Conservation (phyloP, 768 basidiomycete genomes). For the Pleurotus platypus region DNA sequence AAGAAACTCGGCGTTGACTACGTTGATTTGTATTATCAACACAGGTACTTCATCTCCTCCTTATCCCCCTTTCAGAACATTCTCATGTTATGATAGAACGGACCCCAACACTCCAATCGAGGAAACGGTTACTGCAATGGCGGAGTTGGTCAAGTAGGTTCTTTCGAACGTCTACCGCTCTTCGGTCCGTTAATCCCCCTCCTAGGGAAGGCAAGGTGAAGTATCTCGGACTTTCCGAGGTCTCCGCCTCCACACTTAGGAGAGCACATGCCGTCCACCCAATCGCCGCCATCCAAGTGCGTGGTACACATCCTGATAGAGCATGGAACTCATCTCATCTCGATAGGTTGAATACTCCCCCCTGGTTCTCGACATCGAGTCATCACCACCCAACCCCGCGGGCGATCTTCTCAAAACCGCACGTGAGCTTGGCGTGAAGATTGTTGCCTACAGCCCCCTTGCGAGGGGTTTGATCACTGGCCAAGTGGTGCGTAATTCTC, state of each 20-base stretch:
- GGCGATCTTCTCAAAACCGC: slow-evolving; percentile 38
- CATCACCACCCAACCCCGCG: slow-evolving; percentile 21
- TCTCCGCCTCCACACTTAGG: slow-evolving; percentile 36
- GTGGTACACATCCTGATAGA: too few species aligned
- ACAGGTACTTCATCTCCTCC: slow-evolving; percentile 21
- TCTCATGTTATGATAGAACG: slow-evolving; percentile 5
- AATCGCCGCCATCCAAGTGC: slow-evolving; percentile 34
- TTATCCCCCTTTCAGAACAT: background rate
- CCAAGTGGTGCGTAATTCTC: slow-evolving; percentile 25
- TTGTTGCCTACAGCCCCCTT: slow-evolving; percentile 50
- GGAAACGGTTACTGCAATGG: slow-evolving; percentile 29
- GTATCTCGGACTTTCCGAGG: slow-evolving; percentile 50
- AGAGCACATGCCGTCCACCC: slow-evolving; percentile 46
- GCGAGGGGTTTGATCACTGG: slow-evolving; percentile 52
- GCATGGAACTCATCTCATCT: slow-evolving; percentile 38
- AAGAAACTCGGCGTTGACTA: slow-evolving; percentile 27
- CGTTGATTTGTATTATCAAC: slow-evolving; percentile 37
- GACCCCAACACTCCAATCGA: slow-evolving; percentile 25
- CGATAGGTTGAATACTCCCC: slow-evolving; percentile 52
- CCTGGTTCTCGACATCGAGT: slow-evolving; percentile 43
- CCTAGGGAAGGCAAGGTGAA: slow-evolving; percentile 38
- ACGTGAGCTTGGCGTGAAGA: slow-evolving; percentile 44
- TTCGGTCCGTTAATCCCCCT: slow-evolving; percentile 1
- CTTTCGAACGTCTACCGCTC: slow-evolving; percentile 13
- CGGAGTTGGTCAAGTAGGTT: slow-evolving; percentile 31